Conservation (phyloP, 176 grass and related monocot species). For the Hordeum marinum region DNA sequence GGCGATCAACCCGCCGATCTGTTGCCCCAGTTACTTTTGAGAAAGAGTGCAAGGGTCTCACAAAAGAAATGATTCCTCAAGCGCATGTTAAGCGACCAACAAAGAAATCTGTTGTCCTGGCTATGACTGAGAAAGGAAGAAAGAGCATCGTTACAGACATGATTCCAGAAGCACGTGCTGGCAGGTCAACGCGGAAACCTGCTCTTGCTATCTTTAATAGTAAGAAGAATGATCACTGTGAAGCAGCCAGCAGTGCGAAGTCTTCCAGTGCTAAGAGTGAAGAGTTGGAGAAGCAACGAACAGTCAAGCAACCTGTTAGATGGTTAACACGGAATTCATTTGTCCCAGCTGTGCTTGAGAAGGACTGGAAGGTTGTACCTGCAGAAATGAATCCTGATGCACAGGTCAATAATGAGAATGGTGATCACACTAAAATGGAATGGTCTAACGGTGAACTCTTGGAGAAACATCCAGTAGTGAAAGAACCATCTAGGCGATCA, state of each 20-base stretch:
- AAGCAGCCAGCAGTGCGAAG: not conserved
- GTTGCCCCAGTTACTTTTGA: constrained; percentile 11
- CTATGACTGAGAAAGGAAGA: not conserved
- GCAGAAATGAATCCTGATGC: not conserved
- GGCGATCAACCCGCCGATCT: constrained; percentile 18
- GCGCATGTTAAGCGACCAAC: not conserved
- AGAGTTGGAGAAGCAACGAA: constrained; percentile 7
- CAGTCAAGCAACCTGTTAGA: constrained; percentile 1
- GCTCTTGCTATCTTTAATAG: not conserved
- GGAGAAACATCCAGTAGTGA: constrained; percentile 9
- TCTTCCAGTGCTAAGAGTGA: not conserved
- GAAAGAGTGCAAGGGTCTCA: not conserved
- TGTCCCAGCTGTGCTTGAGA: not conserved
- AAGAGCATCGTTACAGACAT: constrained; percentile 7
- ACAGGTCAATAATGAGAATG: not conserved
- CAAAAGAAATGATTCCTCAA: constrained; percentile 3
- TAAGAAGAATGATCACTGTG: not conserved
- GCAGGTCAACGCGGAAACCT: not conserved
- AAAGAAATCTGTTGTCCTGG: constrained; percentile 9
- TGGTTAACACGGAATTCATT: constrained; percentile 1
- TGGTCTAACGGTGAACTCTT: not conserved
- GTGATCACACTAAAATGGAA: not conserved
- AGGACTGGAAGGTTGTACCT: not conserved
- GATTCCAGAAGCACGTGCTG: not conserved
- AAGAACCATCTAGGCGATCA: not conserved